phyloP scores from a whole-genome alignment of 179 eudicot genomes.

The Vitellaria paradoxa region DNA sequence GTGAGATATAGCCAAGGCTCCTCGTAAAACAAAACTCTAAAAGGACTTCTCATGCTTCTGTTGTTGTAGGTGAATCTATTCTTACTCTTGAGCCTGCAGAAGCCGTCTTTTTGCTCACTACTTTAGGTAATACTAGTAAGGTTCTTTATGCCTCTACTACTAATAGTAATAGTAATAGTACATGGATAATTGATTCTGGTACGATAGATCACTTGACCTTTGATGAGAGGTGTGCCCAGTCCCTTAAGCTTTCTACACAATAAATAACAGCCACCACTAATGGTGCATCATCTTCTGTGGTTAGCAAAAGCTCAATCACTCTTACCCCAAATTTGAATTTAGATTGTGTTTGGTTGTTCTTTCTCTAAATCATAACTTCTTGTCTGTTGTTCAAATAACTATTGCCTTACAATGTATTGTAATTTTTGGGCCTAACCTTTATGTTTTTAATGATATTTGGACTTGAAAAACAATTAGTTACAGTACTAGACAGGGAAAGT shows the following conservation, averaged over 20 bases:
- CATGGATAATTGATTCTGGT: neutral
- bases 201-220: neutral
- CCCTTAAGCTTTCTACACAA: constrained; percentile 7
- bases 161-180: too few species aligned
- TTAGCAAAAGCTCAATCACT: constrained; percentile 8
- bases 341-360: too few species aligned
- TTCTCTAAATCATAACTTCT: constrained; percentile 9
- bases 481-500: constrained; percentile 1
- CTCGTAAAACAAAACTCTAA: neutral
- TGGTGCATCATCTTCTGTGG: constrained; percentile 8
- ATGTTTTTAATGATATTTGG: too few species aligned
- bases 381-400: constrained; percentile 13
- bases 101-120: too few species aligned
- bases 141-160: too few species aligned
- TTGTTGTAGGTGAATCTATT: neutral
- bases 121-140: too few species aligned
- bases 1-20: neutral
- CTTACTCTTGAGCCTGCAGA: too few species aligned
- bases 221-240: neutral
- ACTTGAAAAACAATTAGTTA: neutral
- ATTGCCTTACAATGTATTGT: neutral
- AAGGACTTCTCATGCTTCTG: neutral
- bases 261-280: constrained; percentile 1
- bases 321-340: neutral
- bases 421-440: constrained; percentile 7